Base-by-base conservation (phyloP, 2,329 filamentous ascomycete species). In the Diaporthe velutina region DNA sequence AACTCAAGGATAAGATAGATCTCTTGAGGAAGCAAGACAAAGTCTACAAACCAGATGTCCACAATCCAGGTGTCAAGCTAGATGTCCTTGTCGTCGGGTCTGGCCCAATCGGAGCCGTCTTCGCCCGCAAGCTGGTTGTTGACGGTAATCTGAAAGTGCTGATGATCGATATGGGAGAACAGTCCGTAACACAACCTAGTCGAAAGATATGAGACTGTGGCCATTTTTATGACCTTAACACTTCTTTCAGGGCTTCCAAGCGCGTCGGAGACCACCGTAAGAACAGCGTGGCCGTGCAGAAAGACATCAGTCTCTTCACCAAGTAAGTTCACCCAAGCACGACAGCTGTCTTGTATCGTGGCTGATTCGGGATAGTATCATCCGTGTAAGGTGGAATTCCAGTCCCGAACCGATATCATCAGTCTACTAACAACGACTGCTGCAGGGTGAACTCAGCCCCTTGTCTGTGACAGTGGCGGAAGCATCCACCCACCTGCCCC, bases 191-290 rank as follows among this genome's bases (percentile, higher is more conserved):
- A 28, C 12, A 8, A 1, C 10, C 3, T 5, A 55, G 52, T 30
- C 52, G 9, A 17, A 7, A 55, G 3, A n/a, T n/a, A n/a, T n/a
- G n/a, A n/a, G 19, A 13, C 33, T 30, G 52, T 55, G 52, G 52
- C 28, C 13, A 13, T 7, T 55, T 17, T 33, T 3, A 7, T 55
- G 52, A 55, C 13, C 52, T 55, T 19, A 7, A 17, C 25, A 17
- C 15, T 17, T 13, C 15, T 55, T 30, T 2, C 42, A 75, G 75
- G 71, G 72, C 75, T 28, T 61, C 70, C 17, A 68, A 28, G 40
- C 15, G 15, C 25, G 55, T 73, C 13, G 80, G 79, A 0, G 77
- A 77, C 4, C 79, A 81, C 52, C 77, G 78, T 55, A 81, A 80
- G 57, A 81, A 80, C 57, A 75, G 72, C 5, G 54, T 77, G 13